Evolutionary conservation across 805 yeast genomes (phyloP), one percentile per base, ranked within the genome.

Genomic region (Yamadazyma phyllophila): DNA sequence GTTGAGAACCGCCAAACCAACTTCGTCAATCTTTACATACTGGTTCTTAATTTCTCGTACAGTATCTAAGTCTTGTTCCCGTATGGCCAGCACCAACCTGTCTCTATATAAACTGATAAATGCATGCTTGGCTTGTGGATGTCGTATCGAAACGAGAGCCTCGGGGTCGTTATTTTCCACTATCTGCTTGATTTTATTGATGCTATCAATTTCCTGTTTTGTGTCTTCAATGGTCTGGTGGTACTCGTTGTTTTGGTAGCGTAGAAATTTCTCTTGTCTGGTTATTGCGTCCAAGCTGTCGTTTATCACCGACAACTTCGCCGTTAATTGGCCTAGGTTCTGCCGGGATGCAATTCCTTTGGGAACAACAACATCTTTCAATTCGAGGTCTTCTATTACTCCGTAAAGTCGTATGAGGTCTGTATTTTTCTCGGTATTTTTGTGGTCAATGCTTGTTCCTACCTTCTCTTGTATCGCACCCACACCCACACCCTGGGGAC

Each of bases 401-500:
- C 60, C 51, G 47, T 61, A 72, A 7, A 76, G 47, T 46, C 26
- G 12, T 7, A 27, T 46, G 26, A 32, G 46, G 5, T 44, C 37
- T 27, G 16, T n/a, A 42, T 35, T 26, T 13, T 20, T 20, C 24
- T 20, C 24, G 24, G 6, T 20, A 20, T 20, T 20, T 20, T 20
- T 20, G 41, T 33, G 24, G 38, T 11, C 4, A 58, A 66, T 11
- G 59, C 62, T 6, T 52, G 50, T 27, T 53, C 54, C 13, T 51
- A 27, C 48, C 39, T 65, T 62, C 51, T 77, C 81, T 13, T 64
- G 53, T 32, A 75, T 60, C 24, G 79, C 91, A 41, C 96, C 96
- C 26, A 90, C 74, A 2, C 97, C 97, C 14, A 80, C 65, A 1
- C 88, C 83, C 36, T 76, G 77, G 0, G 87, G 85, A 33, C 94